These are phyloP conservation scores for Parsonsia alboflavescens DNA, from an alignment of 257 asterid genomes.

Conservation along the genomic window DNA sequence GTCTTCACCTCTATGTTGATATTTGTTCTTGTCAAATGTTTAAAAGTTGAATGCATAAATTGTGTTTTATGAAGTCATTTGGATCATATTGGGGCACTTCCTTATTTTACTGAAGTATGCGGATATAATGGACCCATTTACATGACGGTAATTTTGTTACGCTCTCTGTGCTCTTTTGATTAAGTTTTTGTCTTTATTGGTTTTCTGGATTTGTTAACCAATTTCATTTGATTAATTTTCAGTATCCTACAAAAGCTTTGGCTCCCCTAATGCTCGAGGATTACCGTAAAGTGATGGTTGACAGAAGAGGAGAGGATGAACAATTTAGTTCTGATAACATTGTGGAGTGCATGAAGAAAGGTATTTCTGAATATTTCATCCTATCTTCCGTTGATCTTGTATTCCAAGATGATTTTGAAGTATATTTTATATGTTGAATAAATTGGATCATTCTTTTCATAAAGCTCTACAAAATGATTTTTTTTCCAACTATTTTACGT, in stretches of 20 bases:
- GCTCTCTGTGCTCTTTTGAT: background rate
- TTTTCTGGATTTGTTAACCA: background rate
- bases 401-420: background rate
- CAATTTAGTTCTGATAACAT: slow-evolving; percentile 71
- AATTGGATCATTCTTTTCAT: background rate
- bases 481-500: background rate
- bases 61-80: slow-evolving; percentile 43
- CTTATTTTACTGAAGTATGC: slow-evolving; percentile 90
- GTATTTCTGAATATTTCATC: slow-evolving; percentile 21
- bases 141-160: slow-evolving; percentile 69
- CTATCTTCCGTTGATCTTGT: background rate
- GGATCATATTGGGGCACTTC: slow-evolving; percentile 97
- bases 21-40: background rate
- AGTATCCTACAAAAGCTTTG: slow-evolving; percentile 97
- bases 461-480: background rate
- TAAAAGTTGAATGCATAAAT: background rate
- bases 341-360: slow-evolving; percentile 74
- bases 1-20: background rate
- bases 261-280: slow-evolving; percentile 89
- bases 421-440: background rate
- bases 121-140: slow-evolving; percentile 92
- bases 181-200: background rate
- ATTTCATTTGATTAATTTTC: slow-evolving; percentile 14
- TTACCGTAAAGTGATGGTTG: slow-evolving; percentile 78
- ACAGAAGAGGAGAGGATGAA: slow-evolving; percentile 76